Evolutionary conservation across 768 basidiomycete genomes (phyloP).

Genomic region (Mycena vitilis): DNA sequence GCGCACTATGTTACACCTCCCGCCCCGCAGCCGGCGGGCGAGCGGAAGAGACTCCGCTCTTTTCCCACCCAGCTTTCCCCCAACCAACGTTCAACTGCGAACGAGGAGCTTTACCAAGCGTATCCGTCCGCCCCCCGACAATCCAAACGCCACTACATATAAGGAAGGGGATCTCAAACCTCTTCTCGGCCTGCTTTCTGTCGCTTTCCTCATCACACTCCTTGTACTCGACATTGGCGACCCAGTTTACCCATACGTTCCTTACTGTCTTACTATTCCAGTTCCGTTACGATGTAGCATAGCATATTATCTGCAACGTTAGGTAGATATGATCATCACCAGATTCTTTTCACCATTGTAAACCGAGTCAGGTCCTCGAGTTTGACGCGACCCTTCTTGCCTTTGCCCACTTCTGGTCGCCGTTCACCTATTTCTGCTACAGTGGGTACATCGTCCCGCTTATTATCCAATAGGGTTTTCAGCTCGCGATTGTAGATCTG

Average conservation of each 20-base stretch:
- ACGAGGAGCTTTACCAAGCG: slow-evolving; percentile 19
- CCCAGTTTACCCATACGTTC: slow-evolving; percentile 26
- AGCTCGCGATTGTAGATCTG: slow-evolving; percentile 88
- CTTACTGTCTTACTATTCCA: slow-evolving; percentile 11
- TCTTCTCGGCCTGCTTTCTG: not conserved
- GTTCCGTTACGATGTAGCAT: not conserved
- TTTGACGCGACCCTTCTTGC: slow-evolving; percentile 72
- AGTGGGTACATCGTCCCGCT: slow-evolving; percentile 72
- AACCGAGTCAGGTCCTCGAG: slow-evolving; percentile 93
- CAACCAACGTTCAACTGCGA: not conserved
- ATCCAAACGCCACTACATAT: not conserved
- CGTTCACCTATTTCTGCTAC: slow-evolving; percentile 83
- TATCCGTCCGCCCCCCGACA: slow-evolving; percentile 9
- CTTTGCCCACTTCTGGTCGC: slow-evolving; percentile 47
- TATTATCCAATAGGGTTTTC: slow-evolving; percentile 75
- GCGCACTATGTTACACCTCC: not conserved
- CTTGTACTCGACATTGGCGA: not conserved
- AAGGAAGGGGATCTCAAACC: not conserved
- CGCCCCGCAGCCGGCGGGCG: slow-evolving; percentile 15
- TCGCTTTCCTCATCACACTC: not conserved
- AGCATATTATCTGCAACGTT: not conserved
- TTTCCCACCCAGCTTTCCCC: slow-evolving; percentile 8
- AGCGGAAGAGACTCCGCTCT: slow-evolving; percentile 28
- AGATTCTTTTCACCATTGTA: slow-evolving; percentile 97
- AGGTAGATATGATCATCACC: slow-evolving; percentile 47